A percentile compares a stretch with the other conserved stretches of the same genome.
phyloP scores from a whole-genome alignment of 2,329 filamentous ascomycete genomes.

The Xylaria sp. region DNA sequence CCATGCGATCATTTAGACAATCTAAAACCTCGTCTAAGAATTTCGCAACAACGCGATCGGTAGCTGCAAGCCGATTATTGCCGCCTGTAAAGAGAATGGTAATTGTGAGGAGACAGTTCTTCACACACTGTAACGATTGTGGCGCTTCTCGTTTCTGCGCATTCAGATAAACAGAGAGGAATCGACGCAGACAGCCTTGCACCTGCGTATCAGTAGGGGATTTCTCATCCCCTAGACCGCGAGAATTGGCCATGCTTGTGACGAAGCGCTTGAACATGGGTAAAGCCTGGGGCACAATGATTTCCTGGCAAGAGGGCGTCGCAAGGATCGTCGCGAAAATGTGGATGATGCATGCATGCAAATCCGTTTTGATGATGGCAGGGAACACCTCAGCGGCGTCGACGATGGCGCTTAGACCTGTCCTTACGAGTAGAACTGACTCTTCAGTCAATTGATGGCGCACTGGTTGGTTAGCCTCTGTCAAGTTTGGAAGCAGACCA shows the following conservation, averaged over 20 bases:
- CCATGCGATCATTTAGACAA: conserved; percentile 79
- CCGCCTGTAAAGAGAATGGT: conserved; percentile 89
- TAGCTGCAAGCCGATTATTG: conserved; percentile 72
- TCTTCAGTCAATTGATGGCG: conserved; percentile 87
- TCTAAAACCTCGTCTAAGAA: conserved; percentile 84
- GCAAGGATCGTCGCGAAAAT: conserved; percentile 93
- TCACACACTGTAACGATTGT: conserved; percentile 83
- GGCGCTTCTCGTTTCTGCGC: conserved; percentile 77
- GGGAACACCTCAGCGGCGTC: conserved; percentile 96
- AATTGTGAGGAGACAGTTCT: conserved; percentile 86
- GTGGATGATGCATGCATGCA: conserved; percentile 95
- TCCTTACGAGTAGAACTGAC: conserved; percentile 77
- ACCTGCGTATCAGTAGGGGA: conserved; percentile 71
- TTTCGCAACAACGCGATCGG: conserved; percentile 74
- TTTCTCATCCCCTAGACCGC: conserved; percentile 42
- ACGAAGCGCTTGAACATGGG: conserved; percentile 93
- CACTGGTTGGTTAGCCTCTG: conserved; percentile 67
- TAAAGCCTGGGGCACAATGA: conserved; percentile 86
- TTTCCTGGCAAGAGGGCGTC: conserved; percentile 83
- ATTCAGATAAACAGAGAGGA: conserved; percentile 78
- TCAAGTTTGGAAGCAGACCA: conserved; percentile 82
- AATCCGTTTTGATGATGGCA: conserved; percentile 91
- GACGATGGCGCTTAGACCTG: conserved; percentile 84
- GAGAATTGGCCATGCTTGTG: conserved; percentile 67
- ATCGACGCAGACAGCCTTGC: conserved; percentile 80